Conservation (phyloP, 2,329 filamentous ascomycete genomes). For the Scytalidium lignicola region DNA sequence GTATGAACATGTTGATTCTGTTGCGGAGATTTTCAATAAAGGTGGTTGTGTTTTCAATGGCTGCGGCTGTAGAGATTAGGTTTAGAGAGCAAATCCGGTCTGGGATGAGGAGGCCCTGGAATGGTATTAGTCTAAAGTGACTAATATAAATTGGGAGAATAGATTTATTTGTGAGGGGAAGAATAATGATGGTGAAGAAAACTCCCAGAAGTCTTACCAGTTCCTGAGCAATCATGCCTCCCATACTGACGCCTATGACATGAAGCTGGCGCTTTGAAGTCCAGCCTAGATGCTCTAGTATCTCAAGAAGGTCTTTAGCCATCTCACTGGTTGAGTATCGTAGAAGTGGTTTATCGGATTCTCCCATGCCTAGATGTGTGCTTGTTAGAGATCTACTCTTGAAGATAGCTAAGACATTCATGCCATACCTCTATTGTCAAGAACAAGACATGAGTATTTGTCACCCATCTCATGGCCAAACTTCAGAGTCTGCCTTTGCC, state of each 20-base stretch:
- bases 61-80: constrained; percentile 57
- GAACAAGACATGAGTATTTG: constrained; percentile 67
- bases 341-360: constrained; percentile 68
- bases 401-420: not conserved
- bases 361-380: constrained; percentile 54
- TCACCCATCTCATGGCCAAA: constrained; percentile 68
- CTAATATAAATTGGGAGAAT: no score
- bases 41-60: constrained; percentile 55
- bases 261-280: constrained; percentile 53
- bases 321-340: constrained; percentile 82
- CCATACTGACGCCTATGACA: constrained; percentile 75
- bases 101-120: constrained; percentile 43
- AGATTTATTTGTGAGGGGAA: no score
- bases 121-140: not conserved
- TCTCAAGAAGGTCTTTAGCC: constrained; percentile 71
- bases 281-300: constrained; percentile 68
- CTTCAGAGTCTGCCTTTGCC: constrained; percentile 79
- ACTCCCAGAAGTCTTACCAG: constrained; percentile 39
- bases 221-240: constrained; percentile 90
- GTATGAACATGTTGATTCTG: constrained; percentile 54
- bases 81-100: constrained; percentile 49
- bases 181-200: no score
- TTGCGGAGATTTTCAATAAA: constrained; percentile 60
- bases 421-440: constrained; percentile 67
- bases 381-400: constrained; percentile 4